These are phyloP conservation scores for Tolypocladium paradoxum DNA, from an alignment of 2,329 filamentous ascomycete species.

Conservation along the genomic window DNA sequence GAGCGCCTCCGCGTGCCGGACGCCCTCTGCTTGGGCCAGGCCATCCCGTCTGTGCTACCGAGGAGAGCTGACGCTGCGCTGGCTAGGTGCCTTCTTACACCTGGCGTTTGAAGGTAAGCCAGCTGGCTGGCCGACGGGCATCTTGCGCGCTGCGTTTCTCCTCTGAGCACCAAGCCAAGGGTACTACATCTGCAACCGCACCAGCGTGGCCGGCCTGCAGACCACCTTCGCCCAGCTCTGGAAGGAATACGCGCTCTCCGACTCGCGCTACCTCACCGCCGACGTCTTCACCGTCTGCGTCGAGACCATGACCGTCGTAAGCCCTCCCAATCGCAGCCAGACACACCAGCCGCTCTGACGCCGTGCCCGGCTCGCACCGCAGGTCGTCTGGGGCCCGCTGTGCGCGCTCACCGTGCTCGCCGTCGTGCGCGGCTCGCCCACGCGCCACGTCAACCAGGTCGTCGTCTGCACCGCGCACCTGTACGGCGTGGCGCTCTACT, in stretches of 20 bases:
- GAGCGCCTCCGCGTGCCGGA: constrained; percentile 12
- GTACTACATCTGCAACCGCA: constrained; percentile 67
- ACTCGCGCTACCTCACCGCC: constrained; percentile 75
- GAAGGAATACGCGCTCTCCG: constrained; percentile 85
- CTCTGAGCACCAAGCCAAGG: constrained; percentile 27
- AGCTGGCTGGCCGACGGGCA: constrained; percentile 1
- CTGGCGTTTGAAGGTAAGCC: constrained; percentile 65
- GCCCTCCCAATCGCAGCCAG: constrained; percentile 14
- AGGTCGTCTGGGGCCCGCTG: constrained; percentile 49
- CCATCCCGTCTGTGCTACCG: too few species aligned
- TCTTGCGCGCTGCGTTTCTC: neutral
- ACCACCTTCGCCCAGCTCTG: constrained; percentile 75
- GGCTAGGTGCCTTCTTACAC: constrained; percentile 58
- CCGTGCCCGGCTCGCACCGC: neutral
- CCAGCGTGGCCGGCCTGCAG: constrained; percentile 53
- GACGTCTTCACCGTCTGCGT: constrained; percentile 81
- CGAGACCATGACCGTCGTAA: constrained; percentile 69
- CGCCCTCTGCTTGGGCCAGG: too few species aligned
- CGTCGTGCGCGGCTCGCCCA: constrained; percentile 30
- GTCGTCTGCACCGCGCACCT: constrained; percentile 42
- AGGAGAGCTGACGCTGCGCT: too few species aligned
- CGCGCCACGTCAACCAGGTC: constrained; percentile 41
- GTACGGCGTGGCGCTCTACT: constrained; percentile 54
- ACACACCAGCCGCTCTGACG: neutral
- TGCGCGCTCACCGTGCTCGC: constrained; percentile 37